Evolutionary conservation across 169 alveolate species (phyloP), one percentile per base, ranked within the genome.

Genomic region (Neospora caninum): DNA sequence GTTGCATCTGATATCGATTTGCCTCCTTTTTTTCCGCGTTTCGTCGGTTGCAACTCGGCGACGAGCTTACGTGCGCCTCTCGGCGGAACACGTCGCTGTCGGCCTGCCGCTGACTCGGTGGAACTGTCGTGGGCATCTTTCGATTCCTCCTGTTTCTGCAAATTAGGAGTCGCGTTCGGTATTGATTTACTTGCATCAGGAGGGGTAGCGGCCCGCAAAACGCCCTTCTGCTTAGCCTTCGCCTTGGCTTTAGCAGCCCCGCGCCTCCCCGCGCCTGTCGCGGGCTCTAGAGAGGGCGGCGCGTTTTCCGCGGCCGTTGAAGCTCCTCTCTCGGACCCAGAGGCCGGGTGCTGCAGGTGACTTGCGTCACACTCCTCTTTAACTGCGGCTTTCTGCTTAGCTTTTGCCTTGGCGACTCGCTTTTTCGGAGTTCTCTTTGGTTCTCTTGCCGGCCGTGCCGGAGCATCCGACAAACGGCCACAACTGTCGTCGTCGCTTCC

Each of bases 261-360:
- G 20, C 73, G 73, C 34, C 73, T 4, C 73, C 31, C 73, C 31
- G n/a, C 73, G 73, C 73, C 73, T 29, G 73, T 4, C n/a, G 4
- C 20, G 34, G 73, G 73, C 73, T 64, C 31, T 0, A 49, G 36
- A 67, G 42, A 53, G 91, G 70, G 58, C 41, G 34, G 25, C 43
- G 70, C 22, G 41, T 78, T 88, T 82, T 39, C 80, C 34, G 41
- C 78, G 38, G 92, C 86, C 83, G 94, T 34, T 54, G 92, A 42
- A 83, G 95, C 80, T 54, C 95, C 70, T 83, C 83, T 31, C 87
- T 80, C 42, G 88, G 1, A 92, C 84, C 88, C 92, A 36, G 87
- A 64, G 95, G 70, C 73, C 4, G 86, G 86, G 39, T 78, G 73
- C 73, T 64, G 73, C 16, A 64, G 82, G 91, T 29, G 41, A 89